These are phyloP conservation scores for Cucurbita maxima DNA, from an alignment of 306 rosid species.

Conservation along the genomic window DNA sequence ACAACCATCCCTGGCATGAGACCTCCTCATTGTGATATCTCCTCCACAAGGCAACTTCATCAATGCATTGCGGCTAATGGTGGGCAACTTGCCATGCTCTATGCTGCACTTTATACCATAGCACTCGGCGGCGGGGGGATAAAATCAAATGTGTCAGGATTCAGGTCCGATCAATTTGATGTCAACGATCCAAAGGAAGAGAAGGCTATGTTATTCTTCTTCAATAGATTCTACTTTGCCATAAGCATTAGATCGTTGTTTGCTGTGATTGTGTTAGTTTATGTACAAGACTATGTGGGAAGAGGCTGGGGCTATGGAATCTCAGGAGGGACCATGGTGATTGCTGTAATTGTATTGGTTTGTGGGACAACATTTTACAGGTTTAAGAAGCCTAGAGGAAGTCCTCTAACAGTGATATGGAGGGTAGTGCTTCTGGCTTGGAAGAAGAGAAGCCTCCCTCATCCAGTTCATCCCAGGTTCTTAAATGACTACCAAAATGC, in stretches of 20 bases:
- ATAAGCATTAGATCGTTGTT: constrained; percentile 74
- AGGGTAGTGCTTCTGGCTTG: constrained; percentile 74
- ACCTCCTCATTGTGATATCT: constrained; percentile 48
- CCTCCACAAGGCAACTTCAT: constrained; percentile 34
- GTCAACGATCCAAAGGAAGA: constrained; percentile 55
- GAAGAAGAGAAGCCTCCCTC: constrained; percentile 42
- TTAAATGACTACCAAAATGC: constrained; percentile 52
- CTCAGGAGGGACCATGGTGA: constrained; percentile 58
- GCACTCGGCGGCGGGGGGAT: constrained; percentile 87
- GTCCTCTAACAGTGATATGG: constrained; percentile 78
- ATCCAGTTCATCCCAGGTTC: constrained; percentile 45
- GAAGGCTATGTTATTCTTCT: constrained; percentile 77
- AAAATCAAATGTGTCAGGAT: constrained; percentile 84
- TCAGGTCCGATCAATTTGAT: constrained; percentile 74
- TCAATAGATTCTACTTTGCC: constrained; percentile 82
- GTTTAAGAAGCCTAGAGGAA: constrained; percentile 62
- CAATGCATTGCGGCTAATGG: constrained; percentile 48
- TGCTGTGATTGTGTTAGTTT: constrained; percentile 63
- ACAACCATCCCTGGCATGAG: constrained; percentile 57
- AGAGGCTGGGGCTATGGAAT: constrained; percentile 87
- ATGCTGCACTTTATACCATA: constrained; percentile 54
- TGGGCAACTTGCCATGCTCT: constrained; percentile 44
- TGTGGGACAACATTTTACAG: constrained; percentile 52
- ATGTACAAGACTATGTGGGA: constrained; percentile 72
- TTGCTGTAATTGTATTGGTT: constrained; percentile 43